A percentile compares a stretch with the other conserved stretches of the same genome.
Evolutionary conservation across 2,329 filamentous ascomycete genomes (phyloP).

Genomic region (Rosellinia necatrix): DNA sequence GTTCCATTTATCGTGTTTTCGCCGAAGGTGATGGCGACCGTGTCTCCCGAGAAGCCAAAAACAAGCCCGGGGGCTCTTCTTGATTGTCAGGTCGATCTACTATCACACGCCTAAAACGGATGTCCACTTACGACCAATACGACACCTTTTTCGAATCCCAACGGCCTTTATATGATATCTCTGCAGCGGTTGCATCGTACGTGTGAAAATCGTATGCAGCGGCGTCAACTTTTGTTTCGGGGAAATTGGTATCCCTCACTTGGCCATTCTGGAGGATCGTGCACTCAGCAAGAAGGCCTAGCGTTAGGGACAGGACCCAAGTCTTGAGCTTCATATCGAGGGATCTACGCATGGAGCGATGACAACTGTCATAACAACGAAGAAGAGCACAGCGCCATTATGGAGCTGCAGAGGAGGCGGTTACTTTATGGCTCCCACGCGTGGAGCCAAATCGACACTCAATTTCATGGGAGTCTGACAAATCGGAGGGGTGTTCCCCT

Average conservation of each 20-base stretch:
- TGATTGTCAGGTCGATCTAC: conserved; percentile 11
- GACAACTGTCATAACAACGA: neutral
- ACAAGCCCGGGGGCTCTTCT: conserved; percentile 57
- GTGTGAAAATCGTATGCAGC: conserved; percentile 44
- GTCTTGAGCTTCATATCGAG: conserved; percentile 25
- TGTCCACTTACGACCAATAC: conserved; percentile 59
- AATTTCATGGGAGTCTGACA: conserved; percentile 10
- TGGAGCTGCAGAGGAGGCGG: neutral
- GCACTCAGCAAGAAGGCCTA: conserved; percentile 26
- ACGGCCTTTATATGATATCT: conserved; percentile 65
- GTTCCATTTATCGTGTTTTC: conserved; percentile 53
- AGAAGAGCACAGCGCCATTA: neutral
- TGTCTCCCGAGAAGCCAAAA: conserved; percentile 58
- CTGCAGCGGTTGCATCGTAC: conserved; percentile 55
- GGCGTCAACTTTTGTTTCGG: conserved; percentile 46
- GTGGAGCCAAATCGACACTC: neutral
- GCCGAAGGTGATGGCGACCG: conserved; percentile 60
- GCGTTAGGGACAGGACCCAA: conserved; percentile 19
- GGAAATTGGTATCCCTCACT: conserved; percentile 46
- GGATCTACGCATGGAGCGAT: too few species aligned
- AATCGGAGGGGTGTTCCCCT: conserved; percentile 6
- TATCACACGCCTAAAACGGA: neutral
- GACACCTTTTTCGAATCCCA: conserved; percentile 66
- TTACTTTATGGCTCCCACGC: neutral
- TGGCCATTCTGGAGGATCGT: conserved; percentile 50